phyloP scores from a whole-genome alignment of 139 green algal species.

The Deuterostichococcus epilithicus region DNA sequence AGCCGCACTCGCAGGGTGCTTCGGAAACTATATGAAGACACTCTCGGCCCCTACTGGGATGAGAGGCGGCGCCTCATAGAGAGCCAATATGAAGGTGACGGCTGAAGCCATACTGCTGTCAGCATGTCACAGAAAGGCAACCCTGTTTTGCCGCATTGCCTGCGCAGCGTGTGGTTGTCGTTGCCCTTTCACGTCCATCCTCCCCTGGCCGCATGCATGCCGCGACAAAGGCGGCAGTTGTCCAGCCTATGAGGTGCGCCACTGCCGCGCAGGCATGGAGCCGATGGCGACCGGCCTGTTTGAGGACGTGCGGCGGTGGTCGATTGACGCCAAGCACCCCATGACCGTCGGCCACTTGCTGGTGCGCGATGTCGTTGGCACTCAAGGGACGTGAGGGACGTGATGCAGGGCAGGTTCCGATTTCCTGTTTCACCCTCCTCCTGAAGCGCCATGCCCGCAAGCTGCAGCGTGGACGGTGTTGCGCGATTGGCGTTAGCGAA shows the following conservation, averaged over 20 bases:
- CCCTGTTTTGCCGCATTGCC: background rate
- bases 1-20: background rate
- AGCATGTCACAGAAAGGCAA: background rate
- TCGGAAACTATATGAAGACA: background rate
- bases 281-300: too few species aligned
- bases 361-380: background rate
- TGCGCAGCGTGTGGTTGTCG: background rate
- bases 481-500: background rate
- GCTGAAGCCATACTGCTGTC: background rate
- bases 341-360: too few species aligned
- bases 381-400: background rate
- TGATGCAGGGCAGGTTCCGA: background rate
- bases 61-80: slow-evolving; percentile 1
- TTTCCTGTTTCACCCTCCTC: background rate
- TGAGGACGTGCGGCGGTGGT: too few species aligned
- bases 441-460: background rate
- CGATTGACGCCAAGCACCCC: too few species aligned
- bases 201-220: background rate
- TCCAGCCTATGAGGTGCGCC: background rate
- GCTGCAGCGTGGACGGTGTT: background rate
- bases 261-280: background rate
- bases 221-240: background rate
- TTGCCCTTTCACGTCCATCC: background rate
- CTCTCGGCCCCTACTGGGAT: slow-evolving; percentile 2
- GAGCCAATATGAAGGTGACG: slow-evolving; percentile 1